A percentile compares a stretch with the other conserved stretches of the same genome.
These are phyloP conservation scores for Sporisorium reilianum DNA, from an alignment of 1,284 basidiomycete species.

Conservation along the genomic window DNA sequence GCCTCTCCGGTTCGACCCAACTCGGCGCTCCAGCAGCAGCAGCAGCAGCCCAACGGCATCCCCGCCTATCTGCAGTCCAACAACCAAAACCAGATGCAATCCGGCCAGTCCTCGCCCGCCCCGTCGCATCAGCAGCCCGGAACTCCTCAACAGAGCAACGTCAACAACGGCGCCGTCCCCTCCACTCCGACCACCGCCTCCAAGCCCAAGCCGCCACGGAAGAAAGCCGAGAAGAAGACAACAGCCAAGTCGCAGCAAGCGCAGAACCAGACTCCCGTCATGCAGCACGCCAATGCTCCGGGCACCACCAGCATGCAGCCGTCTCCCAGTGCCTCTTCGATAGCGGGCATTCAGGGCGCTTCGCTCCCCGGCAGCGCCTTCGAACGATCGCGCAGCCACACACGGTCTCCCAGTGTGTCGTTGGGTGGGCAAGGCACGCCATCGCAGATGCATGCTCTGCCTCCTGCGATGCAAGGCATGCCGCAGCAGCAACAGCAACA, in stretches of 20 bases:
- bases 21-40: slow-evolving; percentile 32
- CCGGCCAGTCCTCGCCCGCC: slow-evolving; percentile 39
- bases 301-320: slow-evolving; percentile 36
- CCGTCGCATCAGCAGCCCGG: slow-evolving; percentile 35
- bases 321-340: slow-evolving; percentile 43
- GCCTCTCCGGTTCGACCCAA: slow-evolving; percentile 42
- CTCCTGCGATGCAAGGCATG: slow-evolving; percentile 31
- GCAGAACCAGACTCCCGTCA: slow-evolving; percentile 47
- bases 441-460: slow-evolving; percentile 45
- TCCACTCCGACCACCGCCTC: slow-evolving; percentile 34
- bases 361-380: slow-evolving; percentile 41
- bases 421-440: slow-evolving; percentile 44
- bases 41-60: slow-evolving; percentile 42
- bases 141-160: slow-evolving; percentile 31
- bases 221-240: slow-evolving; percentile 51
- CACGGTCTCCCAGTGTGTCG: slow-evolving; percentile 50
- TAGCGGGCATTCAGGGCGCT: slow-evolving; percentile 43
- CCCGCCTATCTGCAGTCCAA: slow-evolving; percentile 43
- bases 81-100: slow-evolving; percentile 28
- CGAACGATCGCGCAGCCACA: slow-evolving; percentile 56
- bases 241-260: slow-evolving; percentile 26
- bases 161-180: slow-evolving; percentile 28
- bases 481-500: slow-evolving; percentile 31
- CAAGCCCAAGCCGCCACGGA: slow-evolving; percentile 45
- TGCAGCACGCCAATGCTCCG: slow-evolving; percentile 37